phyloP scores from a whole-genome alignment of 2,329 filamentous ascomycete species.

The Penicillium thymicola region DNA sequence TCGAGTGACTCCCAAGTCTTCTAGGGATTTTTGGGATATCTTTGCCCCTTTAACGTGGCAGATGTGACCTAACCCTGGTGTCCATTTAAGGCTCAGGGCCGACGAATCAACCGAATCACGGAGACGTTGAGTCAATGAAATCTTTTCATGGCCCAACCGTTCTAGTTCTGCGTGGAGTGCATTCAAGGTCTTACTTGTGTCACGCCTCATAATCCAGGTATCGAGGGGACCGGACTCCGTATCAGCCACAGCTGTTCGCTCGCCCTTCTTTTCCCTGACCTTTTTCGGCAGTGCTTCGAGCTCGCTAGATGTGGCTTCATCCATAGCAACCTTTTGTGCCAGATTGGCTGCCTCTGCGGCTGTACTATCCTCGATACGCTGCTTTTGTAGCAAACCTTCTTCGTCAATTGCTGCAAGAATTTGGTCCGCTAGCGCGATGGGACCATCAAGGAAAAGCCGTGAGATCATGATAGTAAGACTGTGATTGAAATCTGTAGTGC shows the following conservation, averaged over 20 bases:
- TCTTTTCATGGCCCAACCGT: conserved; percentile 59
- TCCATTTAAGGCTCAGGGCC: conserved; percentile 78
- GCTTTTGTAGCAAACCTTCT: conserved; percentile 78
- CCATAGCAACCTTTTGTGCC: conserved; percentile 66
- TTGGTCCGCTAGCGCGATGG: conserved; percentile 63
- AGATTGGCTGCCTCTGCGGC: conserved; percentile 68
- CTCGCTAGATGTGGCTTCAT: conserved; percentile 61
- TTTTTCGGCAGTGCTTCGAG: conserved; percentile 55
- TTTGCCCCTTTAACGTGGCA: conserved; percentile 80
- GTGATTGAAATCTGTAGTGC: conserved; percentile 9
- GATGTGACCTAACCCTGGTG: conserved; percentile 80
- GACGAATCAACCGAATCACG: conserved; percentile 59
- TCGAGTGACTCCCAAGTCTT: conserved; percentile 45
- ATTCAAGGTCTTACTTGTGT: conserved; percentile 64
- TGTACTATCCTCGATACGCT: conserved; percentile 71
- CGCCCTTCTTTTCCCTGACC: conserved; percentile 29
- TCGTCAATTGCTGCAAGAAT: conserved; percentile 86
- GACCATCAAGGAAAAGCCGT: conserved; percentile 55
- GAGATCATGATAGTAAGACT: conserved; percentile 32
- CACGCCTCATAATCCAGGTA: conserved; percentile 61
- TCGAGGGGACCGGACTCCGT: conserved; percentile 47
- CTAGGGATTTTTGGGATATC: conserved; percentile 53
- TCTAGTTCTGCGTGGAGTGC: conserved; percentile 67
- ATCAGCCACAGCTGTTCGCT: conserved; percentile 27
- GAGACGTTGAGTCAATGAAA: conserved; percentile 58